Percentiles rank a stretch among this genome's conserved stretches.
Evolutionary conservation across 1,284 basidiomycete genomes (phyloP).

Genomic region (Moniliella sp.): DNA sequence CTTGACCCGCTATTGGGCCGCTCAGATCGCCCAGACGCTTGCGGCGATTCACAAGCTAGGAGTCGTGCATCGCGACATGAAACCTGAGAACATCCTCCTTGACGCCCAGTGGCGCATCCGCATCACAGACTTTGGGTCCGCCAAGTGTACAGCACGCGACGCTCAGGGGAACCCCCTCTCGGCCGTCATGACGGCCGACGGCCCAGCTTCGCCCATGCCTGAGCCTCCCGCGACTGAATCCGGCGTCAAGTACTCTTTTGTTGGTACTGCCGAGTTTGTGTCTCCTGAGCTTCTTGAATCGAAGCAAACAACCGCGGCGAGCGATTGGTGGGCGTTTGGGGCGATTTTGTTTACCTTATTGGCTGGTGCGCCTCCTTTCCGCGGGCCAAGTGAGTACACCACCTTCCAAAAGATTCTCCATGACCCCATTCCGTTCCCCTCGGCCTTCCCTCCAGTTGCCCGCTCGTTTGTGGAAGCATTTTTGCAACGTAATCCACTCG

Average conservation of each 20-base stretch:
- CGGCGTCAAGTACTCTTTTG: slow-evolving; percentile 66
- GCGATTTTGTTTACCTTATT: slow-evolving; percentile 42
- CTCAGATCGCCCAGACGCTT: slow-evolving; percentile 24
- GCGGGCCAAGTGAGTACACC: slow-evolving; percentile 42
- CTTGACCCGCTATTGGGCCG: slow-evolving; percentile 12
- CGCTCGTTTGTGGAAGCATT: slow-evolving; percentile 36
- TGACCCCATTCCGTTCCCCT: slow-evolving; percentile 37
- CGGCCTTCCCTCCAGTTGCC: slow-evolving; percentile 37
- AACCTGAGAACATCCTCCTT: slow-evolving; percentile 30
- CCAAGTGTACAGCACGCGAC: slow-evolving; percentile 9
- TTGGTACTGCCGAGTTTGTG: slow-evolving; percentile 88
- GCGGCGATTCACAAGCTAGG: slow-evolving; percentile 23
- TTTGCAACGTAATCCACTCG: slow-evolving; percentile 30
- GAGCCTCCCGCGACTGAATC: too few relatives aligned
- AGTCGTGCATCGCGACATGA: slow-evolving; percentile 22
- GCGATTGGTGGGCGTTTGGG: slow-evolving; percentile 43
- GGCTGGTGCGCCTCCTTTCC: slow-evolving; percentile 40
- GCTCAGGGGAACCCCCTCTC: not conserved
- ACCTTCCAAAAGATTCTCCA: slow-evolving; percentile 43
- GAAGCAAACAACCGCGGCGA: slow-evolving; percentile 38
- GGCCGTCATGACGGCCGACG: not conserved
- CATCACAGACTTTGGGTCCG: slow-evolving; percentile 30
- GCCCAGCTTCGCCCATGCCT: not conserved
- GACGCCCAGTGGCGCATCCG: slow-evolving; percentile 17
- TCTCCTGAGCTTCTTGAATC: slow-evolving; percentile 65